Evolutionary conservation across 2,329 filamentous ascomycete species (phyloP), one percentile per base, ranked within the genome.

Genomic region (Ustilaginoidea virens): DNA sequence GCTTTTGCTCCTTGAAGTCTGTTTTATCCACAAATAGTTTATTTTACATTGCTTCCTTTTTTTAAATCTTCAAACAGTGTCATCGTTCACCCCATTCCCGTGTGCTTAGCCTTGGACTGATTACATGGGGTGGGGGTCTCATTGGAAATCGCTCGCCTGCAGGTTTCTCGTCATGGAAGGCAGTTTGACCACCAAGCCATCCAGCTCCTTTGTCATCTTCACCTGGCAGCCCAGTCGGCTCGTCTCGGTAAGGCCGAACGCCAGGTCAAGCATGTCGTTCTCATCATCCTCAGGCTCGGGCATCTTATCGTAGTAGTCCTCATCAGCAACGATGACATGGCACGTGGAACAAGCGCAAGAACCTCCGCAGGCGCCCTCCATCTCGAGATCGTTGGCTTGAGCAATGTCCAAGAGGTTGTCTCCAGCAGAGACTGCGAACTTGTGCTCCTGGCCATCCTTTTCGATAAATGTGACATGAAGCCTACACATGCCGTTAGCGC

Each of bases 281-380:
- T 83, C 78, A 48, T 83, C 78, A 45, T 83, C 78, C 37, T 77
- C 74, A 23, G 78, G 75, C 51, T 82, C 78, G 41, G 74, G 67
- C 61, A 86, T 83, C 55, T 69, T 72, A 40, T 87, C 79, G 56
- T 79, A 87, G 53, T 73, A 68, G 4, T 69, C 68, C 25, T 80
- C 71, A 45, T 79, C 73, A 33, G 70, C 55, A 21, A 93, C 80
- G 36, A 93, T 85, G 32, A 92, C 77, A 56, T 93, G 85, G 59
- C 85, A 93, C 5, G 85, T 93, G 33, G 80, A 90, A 59, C 85
- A 93, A 31, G 85, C 85, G 55, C 85, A 93, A 19, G 81, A 90
- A 14, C 85, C 90, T 41, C 90, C 90, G 48, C 90, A 98, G 9
- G 90, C 90, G 36, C 90, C 86, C 63, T 98, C 90, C 87, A 98